Evolutionary conservation across 306 rosid species (phyloP).

Genomic region (Acacia confusa): DNA sequence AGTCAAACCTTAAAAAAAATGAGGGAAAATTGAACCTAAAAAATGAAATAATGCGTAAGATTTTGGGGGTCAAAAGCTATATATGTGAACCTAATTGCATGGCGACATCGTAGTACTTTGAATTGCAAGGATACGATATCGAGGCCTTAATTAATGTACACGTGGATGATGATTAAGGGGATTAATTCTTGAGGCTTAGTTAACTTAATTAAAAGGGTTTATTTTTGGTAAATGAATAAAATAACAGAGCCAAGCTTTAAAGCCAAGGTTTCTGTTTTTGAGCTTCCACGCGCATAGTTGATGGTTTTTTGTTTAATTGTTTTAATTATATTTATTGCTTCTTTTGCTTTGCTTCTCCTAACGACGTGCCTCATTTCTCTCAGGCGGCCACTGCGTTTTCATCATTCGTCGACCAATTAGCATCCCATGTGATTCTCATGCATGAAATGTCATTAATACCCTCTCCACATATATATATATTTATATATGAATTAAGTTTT

Average conservation of each 20-base stretch:
- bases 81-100: neutral
- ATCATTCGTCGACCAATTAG: neutral
- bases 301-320: conserved; percentile 23
- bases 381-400: conserved; percentile 41
- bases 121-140: neutral
- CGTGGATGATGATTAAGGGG: conserved; percentile 5
- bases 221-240: conserved; percentile 3
- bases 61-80: neutral
- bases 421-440: neutral
- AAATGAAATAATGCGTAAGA: neutral
- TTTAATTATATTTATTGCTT: conserved; percentile 30
- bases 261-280: conserved; percentile 30
- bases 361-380: conserved; percentile 54
- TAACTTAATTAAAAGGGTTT: conserved; percentile 24
- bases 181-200: conserved; percentile 25
- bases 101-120: conserved; percentile 10
- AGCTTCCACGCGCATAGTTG: conserved; percentile 5
- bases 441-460: conserved; percentile 33
- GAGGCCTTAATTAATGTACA: neutral
- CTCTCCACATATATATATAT: neutral
- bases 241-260: conserved; percentile 31
- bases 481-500: too few species aligned
- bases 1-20: neutral
- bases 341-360: conserved; percentile 46
- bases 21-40: neutral